Evolutionary conservation across 1,139 yeast genomes (phyloP).

Genomic region (Saccharomyces hybrid): DNA sequence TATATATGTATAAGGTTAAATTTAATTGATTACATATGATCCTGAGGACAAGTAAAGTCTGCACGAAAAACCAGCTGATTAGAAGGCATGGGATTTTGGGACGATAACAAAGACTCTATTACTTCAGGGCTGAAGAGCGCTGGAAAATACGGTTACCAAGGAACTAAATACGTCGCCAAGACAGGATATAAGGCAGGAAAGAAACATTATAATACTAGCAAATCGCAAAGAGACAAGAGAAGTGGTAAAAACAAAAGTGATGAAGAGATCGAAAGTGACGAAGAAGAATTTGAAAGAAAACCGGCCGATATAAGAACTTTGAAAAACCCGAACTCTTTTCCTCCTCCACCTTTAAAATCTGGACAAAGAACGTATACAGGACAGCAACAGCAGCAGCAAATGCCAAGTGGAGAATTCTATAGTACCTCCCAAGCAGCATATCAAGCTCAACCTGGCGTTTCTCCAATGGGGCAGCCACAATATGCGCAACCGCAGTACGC

Average conservation of each 20-base stretch:
- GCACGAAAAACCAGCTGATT: no score
- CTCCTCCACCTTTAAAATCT: conserved; percentile 48
- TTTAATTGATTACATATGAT: not conserved
- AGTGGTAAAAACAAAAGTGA: conserved; percentile 12
- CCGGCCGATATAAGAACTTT: conserved; percentile 33
- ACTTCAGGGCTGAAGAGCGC: conserved; percentile 36
- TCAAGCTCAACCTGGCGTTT: not conserved
- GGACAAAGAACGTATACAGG: conserved; percentile 31
- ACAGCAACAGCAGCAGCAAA: conserved; percentile 11
- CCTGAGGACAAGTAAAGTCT: no score
- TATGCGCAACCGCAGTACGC: not conserved
- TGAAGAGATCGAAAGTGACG: conserved; percentile 17
- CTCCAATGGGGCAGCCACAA: not conserved
- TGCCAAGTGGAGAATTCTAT: conserved; percentile 7
- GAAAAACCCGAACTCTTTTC: conserved; percentile 38
- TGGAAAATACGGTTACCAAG: conserved; percentile 32
- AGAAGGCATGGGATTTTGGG: conserved; percentile 35
- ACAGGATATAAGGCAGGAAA: conserved; percentile 41
- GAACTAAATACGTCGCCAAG: conserved; percentile 41
- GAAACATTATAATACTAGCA: conserved; percentile 26
- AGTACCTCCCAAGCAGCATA: conserved; percentile 3
- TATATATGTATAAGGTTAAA: not conserved
- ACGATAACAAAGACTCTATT: conserved; percentile 40
- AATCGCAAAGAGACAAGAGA: conserved; percentile 15
- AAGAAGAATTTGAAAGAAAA: conserved; percentile 12